A percentile compares a stretch with the other conserved stretches of the same genome.
phyloP scores from a whole-genome alignment of 768 basidiomycete species.

The Pleurotus cornucopiae region DNA sequence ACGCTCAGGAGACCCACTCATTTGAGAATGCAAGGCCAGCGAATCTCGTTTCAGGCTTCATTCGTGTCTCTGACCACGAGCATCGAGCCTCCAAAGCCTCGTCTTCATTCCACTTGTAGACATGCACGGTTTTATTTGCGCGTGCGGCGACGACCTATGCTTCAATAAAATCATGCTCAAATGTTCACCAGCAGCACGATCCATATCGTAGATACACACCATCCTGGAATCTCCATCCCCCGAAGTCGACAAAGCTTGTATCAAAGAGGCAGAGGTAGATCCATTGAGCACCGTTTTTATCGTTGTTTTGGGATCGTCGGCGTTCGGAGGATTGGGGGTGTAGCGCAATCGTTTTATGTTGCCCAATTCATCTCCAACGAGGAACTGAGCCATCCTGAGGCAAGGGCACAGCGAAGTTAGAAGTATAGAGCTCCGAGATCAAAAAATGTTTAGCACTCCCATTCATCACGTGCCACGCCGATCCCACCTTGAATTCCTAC shows the following conservation, averaged over 20 bases:
- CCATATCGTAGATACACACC: too few relatives aligned
- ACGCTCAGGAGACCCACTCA: slow-evolving; percentile 34
- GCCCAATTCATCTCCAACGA: slow-evolving; percentile 77
- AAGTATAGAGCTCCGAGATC: too few relatives aligned
- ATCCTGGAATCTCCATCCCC: too few relatives aligned
- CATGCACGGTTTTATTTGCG: slow-evolving; percentile 50
- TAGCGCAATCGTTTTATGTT: slow-evolving; percentile 62
- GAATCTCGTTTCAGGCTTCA: slow-evolving; percentile 48
- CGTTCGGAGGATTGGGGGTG: slow-evolving; percentile 16
- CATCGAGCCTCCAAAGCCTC: slow-evolving; percentile 33
- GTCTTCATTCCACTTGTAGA: slow-evolving; percentile 39
- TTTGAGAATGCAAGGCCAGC: slow-evolving; percentile 54
- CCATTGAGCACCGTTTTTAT: slow-evolving; percentile 26
- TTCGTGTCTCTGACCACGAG: slow-evolving; percentile 64
- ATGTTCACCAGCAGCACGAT: neutral
- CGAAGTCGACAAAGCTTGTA: slow-evolving; percentile 25
- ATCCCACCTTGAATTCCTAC: neutral
- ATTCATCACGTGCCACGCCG: slow-evolving; percentile 10
- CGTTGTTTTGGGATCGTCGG: slow-evolving; percentile 27
- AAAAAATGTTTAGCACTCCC: too few relatives aligned
- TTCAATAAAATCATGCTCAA: slow-evolving; percentile 22
- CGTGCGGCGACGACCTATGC: slow-evolving; percentile 65
- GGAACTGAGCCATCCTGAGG: slow-evolving; percentile 58
- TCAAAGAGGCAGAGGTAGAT: slow-evolving; percentile 19
- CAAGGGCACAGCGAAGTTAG: neutral